phyloP scores from a whole-genome alignment of 73 alveolate species.

The Urostyla sp. region DNA sequence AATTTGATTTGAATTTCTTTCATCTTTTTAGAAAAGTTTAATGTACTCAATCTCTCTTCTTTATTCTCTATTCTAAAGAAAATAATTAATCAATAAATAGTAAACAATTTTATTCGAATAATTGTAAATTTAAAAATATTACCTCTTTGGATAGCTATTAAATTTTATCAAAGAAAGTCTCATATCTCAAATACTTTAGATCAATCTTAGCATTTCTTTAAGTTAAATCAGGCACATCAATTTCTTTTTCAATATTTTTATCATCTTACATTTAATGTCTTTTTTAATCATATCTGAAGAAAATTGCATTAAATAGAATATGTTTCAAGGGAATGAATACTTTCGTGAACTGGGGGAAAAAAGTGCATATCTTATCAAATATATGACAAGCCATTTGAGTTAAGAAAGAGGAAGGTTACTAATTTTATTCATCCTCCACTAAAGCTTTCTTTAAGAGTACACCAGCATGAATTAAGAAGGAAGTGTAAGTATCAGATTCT shows the following conservation, averaged over 20 bases:
- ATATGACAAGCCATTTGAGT: slow-evolving; percentile 12
- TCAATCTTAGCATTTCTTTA: slow-evolving; percentile 11
- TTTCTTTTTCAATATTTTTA: neutral
- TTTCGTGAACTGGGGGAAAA: slow-evolving; percentile 29
- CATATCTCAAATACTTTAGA: slow-evolving; percentile 18
- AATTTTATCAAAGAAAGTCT: slow-evolving; percentile 22
- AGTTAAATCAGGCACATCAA: slow-evolving; percentile 2
- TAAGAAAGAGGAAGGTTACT: slow-evolving; percentile 4
- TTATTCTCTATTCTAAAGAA: neutral
- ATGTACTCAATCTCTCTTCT: slow-evolving; percentile 9
- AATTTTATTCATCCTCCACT: neutral
- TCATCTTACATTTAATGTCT: slow-evolving; percentile 37
- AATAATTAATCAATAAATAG: neutral
- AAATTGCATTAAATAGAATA: slow-evolving; percentile 3
- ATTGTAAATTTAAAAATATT: too few species aligned
- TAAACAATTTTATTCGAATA: too few species aligned
- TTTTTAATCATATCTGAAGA: neutral
- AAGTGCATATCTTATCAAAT: slow-evolving; percentile 26
- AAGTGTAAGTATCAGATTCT: slow-evolving; percentile 7
- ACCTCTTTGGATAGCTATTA: neutral
- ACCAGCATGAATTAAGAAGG: slow-evolving; percentile 25
- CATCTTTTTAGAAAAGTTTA: neutral
- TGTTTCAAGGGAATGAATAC: slow-evolving; percentile 19
- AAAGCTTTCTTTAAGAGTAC: slow-evolving; percentile 28
- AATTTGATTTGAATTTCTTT: neutral